Evolutionary conservation across 2,329 filamentous ascomycete species (phyloP).

Genomic region (Trichoderma brevicompactum): DNA sequence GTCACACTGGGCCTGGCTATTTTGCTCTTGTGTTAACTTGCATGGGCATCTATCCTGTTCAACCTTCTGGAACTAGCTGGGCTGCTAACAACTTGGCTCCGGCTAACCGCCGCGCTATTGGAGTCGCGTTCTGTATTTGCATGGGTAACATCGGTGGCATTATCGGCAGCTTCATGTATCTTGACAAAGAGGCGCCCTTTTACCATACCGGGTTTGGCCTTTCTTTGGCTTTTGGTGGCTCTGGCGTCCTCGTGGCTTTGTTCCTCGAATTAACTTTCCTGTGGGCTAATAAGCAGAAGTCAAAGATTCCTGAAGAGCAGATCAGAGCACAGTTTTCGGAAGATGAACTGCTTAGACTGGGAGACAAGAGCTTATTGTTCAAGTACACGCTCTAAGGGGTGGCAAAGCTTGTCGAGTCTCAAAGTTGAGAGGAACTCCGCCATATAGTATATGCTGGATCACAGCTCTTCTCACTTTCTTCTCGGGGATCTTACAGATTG

Average conservation of each 20-base stretch:
- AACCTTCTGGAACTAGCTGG: slow-evolving; percentile 68
- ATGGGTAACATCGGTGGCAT: slow-evolving; percentile 49
- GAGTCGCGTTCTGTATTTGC: slow-evolving; percentile 45
- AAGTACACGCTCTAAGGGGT: slow-evolving; percentile 33
- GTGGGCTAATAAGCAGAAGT: slow-evolving; percentile 37
- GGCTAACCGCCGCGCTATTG: slow-evolving; percentile 43
- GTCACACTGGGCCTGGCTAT: slow-evolving; percentile 61
- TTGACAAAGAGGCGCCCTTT: slow-evolving; percentile 41
- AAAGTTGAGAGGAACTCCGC: background rate
- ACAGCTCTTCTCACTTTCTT: too few species aligned
- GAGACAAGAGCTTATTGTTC: slow-evolving; percentile 43
- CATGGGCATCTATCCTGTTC: slow-evolving; percentile 71
- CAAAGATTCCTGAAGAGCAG: slow-evolving; percentile 35
- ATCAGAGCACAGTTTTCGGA: slow-evolving; percentile 36
- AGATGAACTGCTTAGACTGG: slow-evolving; percentile 39
- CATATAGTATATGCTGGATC: too few species aligned
- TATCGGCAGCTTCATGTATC: slow-evolving; percentile 47
- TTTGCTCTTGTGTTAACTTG: slow-evolving; percentile 70
- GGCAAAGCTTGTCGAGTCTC: background rate
- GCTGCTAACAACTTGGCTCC: slow-evolving; percentile 67
- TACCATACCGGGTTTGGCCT: slow-evolving; percentile 45
- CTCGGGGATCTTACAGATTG: too few species aligned
- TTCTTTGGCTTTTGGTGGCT: slow-evolving; percentile 39
- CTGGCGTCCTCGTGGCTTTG: slow-evolving; percentile 38
- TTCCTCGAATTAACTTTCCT: slow-evolving; percentile 40